Percentiles rank a stretch among this genome's conserved stretches.
Evolutionary conservation across 768 basidiomycete species (phyloP).

Genomic region (Leccinellum rugosiceps): DNA sequence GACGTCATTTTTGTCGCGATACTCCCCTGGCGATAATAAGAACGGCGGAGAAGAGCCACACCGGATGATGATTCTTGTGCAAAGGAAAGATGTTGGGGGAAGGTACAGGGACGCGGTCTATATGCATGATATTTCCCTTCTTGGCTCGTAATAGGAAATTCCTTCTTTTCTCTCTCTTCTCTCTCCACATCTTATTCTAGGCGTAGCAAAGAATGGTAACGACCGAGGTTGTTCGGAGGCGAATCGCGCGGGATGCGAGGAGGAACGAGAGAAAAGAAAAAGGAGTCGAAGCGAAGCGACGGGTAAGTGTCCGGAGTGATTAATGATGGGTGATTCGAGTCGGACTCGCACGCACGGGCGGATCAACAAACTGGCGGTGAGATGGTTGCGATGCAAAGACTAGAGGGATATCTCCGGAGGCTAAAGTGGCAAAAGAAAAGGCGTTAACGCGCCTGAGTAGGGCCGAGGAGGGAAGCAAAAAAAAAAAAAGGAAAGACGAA

Average conservation of each 20-base stretch:
- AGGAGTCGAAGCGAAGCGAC: not conserved
- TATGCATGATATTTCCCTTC: constrained; percentile 18
- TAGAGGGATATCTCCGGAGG: constrained; percentile 45
- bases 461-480: not conserved
- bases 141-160: constrained; percentile 19
- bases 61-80: constrained; percentile 11
- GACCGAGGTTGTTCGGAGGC: constrained; percentile 2
- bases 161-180: not conserved
- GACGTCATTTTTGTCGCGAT: constrained; percentile 5
- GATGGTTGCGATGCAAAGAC: constrained; percentile 6
- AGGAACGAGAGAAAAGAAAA: not conserved
- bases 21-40: constrained; percentile 3
- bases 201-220: constrained; percentile 12
- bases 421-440: constrained; percentile 21
- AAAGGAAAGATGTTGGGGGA: constrained; percentile 4
- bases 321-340: not conserved
- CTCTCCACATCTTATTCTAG: not conserved
- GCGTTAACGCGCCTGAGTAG: not conserved
- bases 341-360: not conserved
- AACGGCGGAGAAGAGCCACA: constrained; percentile 3
- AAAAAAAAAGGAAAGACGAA: not conserved
- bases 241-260: constrained; percentile 3
- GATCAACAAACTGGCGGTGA: not conserved
- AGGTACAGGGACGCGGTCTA: constrained; percentile 19
- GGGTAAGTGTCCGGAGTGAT: not conserved